Conservation (phyloP, 768 basidiomycete species). For the Amanita rubescens region DNA sequence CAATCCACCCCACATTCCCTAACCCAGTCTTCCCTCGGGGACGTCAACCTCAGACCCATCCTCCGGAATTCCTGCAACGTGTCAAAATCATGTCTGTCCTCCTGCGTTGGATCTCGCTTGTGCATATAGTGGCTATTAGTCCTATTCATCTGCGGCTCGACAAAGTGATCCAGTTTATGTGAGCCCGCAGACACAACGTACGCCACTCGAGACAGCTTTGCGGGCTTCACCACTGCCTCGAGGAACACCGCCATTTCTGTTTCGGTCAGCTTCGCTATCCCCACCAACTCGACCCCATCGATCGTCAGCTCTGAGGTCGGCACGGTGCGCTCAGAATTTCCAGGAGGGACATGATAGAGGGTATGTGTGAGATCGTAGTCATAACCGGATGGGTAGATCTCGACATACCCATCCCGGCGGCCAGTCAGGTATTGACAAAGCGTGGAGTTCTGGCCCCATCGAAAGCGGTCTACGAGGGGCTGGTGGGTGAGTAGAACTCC, state of each 20-base stretch:
- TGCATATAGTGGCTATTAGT: not conserved
- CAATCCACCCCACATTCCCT: not conserved
- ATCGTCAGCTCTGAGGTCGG: not conserved
- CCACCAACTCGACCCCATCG: not conserved
- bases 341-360: not conserved
- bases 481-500: not conserved
- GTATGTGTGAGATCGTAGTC: conserved; percentile 1
- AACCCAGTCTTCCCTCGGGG: not conserved
- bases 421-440: conserved; percentile 2
- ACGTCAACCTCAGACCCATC: not conserved
- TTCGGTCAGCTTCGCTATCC: not conserved
- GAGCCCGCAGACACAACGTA: not conserved
- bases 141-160: not conserved
- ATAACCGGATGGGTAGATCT: conserved; percentile 2
- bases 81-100: not conserved
- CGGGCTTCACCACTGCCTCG: not conserved
- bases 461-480: not conserved
- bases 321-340: not conserved
- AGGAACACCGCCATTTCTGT: not conserved
- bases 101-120: not conserved
- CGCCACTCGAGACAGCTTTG: not conserved
- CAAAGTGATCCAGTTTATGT: not conserved
- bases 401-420: not conserved
- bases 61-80: not conserved
- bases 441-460: conserved; percentile 1